These are phyloP conservation scores for Dipodascus geniculatus DNA, from an alignment of 805 yeast genomes.

Conservation along the genomic window DNA sequence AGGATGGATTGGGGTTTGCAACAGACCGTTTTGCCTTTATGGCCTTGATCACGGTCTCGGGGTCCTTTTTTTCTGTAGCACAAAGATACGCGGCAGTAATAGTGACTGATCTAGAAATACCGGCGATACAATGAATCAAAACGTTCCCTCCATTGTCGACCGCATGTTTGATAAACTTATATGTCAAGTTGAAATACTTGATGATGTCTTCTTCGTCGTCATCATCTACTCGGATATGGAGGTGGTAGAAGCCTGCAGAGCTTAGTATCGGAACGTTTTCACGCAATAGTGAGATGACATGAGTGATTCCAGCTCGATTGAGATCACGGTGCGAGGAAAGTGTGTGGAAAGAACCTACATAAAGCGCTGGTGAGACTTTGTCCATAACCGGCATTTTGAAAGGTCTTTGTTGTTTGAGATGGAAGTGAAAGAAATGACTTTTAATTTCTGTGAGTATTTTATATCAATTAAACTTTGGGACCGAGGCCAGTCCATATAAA, in stretches of 20 bases:
- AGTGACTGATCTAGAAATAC: constrained; percentile 83
- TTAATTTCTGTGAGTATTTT: too few relatives aligned
- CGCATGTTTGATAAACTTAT: constrained; percentile 55
- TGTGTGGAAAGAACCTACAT: constrained; percentile 63
- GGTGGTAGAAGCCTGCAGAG: constrained; percentile 12
- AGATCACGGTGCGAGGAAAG: constrained; percentile 43
- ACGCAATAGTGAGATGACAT: constrained; percentile 58
- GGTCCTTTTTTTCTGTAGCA: constrained; percentile 52
- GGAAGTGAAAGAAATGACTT: too few relatives aligned
- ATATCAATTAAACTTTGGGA: too few relatives aligned
- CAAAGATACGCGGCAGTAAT: constrained; percentile 80
- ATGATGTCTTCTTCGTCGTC: constrained; percentile 55
- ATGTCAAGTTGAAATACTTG: constrained; percentile 44
- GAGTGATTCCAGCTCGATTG: constrained; percentile 45
- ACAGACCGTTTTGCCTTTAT: constrained; percentile 51
- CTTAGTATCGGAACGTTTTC: constrained; percentile 33
- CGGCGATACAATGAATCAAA: constrained; percentile 59
- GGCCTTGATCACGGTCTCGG: constrained; percentile 59
- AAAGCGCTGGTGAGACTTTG: constrained; percentile 28
- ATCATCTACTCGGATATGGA: constrained; percentile 67
- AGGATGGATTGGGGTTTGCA: constrained; percentile 64
- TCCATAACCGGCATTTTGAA: not conserved
- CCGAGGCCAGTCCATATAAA: too few relatives aligned
- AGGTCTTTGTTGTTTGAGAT: too few relatives aligned
- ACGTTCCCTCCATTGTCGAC: constrained; percentile 20